Percentiles rank a stretch among this genome's conserved stretches.
Conservation (phyloP, 192 early-diverging fungal species). For the Geosiphon pyriformis region DNA sequence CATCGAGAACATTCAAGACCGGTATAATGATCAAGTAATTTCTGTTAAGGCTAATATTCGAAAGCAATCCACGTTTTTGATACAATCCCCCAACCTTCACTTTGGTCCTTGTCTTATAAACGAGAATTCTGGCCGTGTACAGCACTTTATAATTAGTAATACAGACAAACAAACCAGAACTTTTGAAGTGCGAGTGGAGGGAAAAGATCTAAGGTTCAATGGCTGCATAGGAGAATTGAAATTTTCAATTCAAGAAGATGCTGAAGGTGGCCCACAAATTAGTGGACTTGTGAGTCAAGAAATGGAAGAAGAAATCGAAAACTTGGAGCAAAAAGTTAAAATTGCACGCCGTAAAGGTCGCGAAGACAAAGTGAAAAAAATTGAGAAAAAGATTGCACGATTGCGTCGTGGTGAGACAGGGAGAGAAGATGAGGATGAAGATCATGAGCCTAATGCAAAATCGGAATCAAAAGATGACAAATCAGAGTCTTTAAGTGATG, state of each 20-base stretch:
- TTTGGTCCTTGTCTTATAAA: constrained; percentile 70
- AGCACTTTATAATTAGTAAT: constrained; percentile 73
- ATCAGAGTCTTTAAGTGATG: constrained; percentile 17
- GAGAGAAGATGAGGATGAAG: constrained; percentile 10
- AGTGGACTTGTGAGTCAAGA: constrained; percentile 49
- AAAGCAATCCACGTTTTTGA: constrained; percentile 81
- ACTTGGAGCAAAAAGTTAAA: constrained; percentile 95
- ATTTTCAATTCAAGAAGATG: constrained; percentile 60
- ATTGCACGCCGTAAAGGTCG: constrained; percentile 88
- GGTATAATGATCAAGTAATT: constrained; percentile 68
- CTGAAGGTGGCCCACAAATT: constrained; percentile 41
- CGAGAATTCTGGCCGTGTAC: constrained; percentile 43
- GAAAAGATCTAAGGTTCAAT: constrained; percentile 60
- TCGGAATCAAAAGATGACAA: constrained; percentile 24
- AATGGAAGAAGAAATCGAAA: constrained; percentile 93
- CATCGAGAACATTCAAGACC: constrained; percentile 88
- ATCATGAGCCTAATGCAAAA: background rate
- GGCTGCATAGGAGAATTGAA: constrained; percentile 50
- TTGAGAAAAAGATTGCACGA: constrained; percentile 68
- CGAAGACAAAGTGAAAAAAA: constrained; percentile 82
- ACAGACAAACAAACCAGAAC: constrained; percentile 74
- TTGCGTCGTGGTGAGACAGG: constrained; percentile 39
- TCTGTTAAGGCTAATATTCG: constrained; percentile 87
- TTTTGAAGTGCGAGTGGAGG: constrained; percentile 73
- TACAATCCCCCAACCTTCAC: constrained; percentile 64